Evolutionary conservation across 176 grass and related monocot species (phyloP), one percentile per base, ranked within the genome.

Genomic region (Triticum urartu): DNA sequence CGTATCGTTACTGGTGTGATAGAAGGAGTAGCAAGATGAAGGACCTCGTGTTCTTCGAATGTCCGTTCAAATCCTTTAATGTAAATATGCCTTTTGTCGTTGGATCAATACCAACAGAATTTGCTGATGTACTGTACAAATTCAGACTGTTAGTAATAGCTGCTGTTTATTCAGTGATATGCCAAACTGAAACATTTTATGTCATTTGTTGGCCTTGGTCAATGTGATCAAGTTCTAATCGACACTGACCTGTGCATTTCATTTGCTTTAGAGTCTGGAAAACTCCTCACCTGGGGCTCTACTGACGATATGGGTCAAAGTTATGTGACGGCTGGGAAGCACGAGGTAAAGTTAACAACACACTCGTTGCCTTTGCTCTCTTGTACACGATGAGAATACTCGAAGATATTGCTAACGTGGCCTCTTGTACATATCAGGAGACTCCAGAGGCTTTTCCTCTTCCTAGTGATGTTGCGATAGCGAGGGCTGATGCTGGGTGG

Each of bases 291-390:
- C 34, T 99, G 97, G 97, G 97, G 97, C 82, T 94, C 97, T 45
- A 83, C 88, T 39, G 97, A 97, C 87, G 97, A 99, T 52, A 94
- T 99, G 97, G 97, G 97, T 33, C 94, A 94, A 90, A 99, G 97
- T 80, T 99, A 97, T 79, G 87, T 99, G 65, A 97, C 97, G 70
- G 87, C 97, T 68, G 97, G 97, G 70, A 99, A 97, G 72, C 97
- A 99, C 28, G 97, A 97, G 97, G 97, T 99, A 88, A 61, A 79
- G 71, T 15, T 59, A 32, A 6, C 52, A 30, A 5, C 52, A 26
- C 58, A 60, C 64, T 82, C 79, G 52, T 59, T 86, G 54, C 24
- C 33, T 73, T 84, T 86, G 32, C 84, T 84, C 68, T 84, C 5
- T 13, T 70, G 11, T 77, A 30, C 20, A 56, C 81, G 9, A 40